Evolutionary conservation across 176 grass and related monocot species (phyloP), one percentile per base, ranked within the genome.

Genomic region (Triticum timopheevii): DNA sequence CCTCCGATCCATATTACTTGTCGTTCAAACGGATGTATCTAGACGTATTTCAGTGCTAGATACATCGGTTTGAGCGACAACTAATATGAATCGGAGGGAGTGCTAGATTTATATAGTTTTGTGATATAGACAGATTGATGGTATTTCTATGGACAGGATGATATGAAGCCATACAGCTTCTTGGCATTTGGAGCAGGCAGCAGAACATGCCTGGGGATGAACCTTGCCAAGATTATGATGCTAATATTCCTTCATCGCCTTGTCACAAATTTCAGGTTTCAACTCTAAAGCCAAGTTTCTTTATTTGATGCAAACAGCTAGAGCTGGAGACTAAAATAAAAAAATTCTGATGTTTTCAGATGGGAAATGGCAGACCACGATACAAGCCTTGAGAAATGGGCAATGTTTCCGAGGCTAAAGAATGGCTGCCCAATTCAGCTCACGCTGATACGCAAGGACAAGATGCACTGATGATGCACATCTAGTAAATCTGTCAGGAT

Each of bases 171-270:
- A 12, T 92, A 91, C 76, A 95, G 91, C 69, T 95, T 90, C 81
- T 50, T 98, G 44, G 91, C 87, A 30, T 98, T 98, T 79, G 96
- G 96, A 85, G 90, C 92, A 39, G 96, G 96, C 35, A 88, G 86
- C 4, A 89, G 96, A 36, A 95, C 81, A 13, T 98, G 96, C 78
- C 38, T 98, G 70, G 96, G 96, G 16, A 95, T 98, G 90, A 95
- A 98, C 78, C 86, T 91, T 24, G 96, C 93, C 42, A 98, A 90
- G 73, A 89, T 88, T 34, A 98, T 98, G 95, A 98, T 98, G 95
- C 88, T 98, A 30, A 91, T 98, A 73, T 95, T 98, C 17, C 86
- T 98, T 15, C 93, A 98, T 40, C 85, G 88, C 17, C 81, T 98
- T 65, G 82, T 98, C 24, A 98, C 92, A 17, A 95, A 76, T 65